Base-by-base conservation (phyloP, 2,329 filamentous ascomycete species). In the Trichophyton simii region DNA sequence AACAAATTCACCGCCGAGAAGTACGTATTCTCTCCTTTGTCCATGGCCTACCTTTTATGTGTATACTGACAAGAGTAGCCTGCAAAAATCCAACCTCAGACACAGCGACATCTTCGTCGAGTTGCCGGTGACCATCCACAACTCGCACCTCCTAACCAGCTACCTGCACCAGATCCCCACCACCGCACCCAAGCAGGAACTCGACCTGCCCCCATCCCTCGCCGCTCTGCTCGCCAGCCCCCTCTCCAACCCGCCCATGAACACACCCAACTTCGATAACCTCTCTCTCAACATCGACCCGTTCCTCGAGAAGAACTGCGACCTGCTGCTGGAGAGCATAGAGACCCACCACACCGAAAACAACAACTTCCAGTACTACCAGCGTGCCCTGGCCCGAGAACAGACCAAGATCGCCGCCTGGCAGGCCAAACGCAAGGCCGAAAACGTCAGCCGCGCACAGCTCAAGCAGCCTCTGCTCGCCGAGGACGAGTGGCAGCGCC, bases 351-450 rank as follows among this genome's bases (percentile, higher is more conserved):
- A 97, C 79, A 96, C 91, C 63, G 94, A 99, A 78, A 87, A 95
- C 74, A 97, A 97, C 85, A 99, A 99, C 83, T 94, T 95, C 80
- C 91, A 96, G 77, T 89, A 88, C 83, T 96, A 96, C 81, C 91
- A 96, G 79, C 85, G 94, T 71, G 91, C 95, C 72, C 82, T 97
- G 62, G 87, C 87, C 60, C 89, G 94, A 69, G 94, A 99, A 80
- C 94, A 99, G 79, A 79, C 88, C 70, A 99, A 97, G 84, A 96
- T 99, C 70, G 86, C 89, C 61, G 87, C 91, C 67, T 99, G 94
- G 94, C 92, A 97, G 79, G 79, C 87, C 64, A 97, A 99, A 85
- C 87, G 94, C 73, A 95, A 96, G 81, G 87, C 89, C 15, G 94
- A 99, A 83, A 99, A 99, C 73, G 87, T 87, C 34, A 87, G 87